A percentile compares a stretch with the other conserved stretches of the same genome.
Conservation (phyloP, 805 yeast species). For the Myxozyma vanderwaltii region DNA sequence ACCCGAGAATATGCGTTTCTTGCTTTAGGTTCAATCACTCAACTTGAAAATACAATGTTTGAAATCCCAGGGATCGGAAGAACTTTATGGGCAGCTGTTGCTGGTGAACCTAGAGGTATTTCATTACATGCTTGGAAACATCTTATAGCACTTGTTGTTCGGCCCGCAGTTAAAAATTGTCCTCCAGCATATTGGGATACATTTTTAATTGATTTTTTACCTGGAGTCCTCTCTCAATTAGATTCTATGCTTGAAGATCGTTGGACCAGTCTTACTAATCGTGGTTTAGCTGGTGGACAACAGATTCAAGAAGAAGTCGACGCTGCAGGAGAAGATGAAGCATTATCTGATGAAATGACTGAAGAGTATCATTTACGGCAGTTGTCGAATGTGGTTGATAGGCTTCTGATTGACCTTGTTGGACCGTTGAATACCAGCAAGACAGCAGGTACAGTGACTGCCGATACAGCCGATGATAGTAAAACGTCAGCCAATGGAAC, state of each 20-base stretch:
- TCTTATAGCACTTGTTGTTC: slow-evolving; percentile 83
- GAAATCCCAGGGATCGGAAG: slow-evolving; percentile 80
- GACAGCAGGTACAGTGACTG: neutral
- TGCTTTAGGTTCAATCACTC: slow-evolving; percentile 85
- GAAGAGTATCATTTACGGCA: slow-evolving; percentile 94
- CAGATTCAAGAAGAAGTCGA: slow-evolving; percentile 1
- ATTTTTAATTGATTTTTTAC: slow-evolving; percentile 77
- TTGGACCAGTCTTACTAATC: slow-evolving; percentile 63
- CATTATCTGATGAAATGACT: slow-evolving; percentile 95
- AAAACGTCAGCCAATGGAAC: neutral
- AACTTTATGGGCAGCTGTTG: slow-evolving; percentile 80
- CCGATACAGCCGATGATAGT: neutral
- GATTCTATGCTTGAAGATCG: slow-evolving; percentile 71
- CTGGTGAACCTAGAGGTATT: slow-evolving; percentile 81
- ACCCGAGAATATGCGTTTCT: slow-evolving; percentile 94
- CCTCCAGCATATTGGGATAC: slow-evolving; percentile 67
- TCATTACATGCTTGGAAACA: slow-evolving; percentile 97
- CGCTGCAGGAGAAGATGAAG: slow-evolving; percentile 43
- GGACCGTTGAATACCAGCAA: slow-evolving; percentile 16
- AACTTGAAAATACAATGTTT: slow-evolving; percentile 84
- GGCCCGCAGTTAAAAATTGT: slow-evolving; percentile 86
- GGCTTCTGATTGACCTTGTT: slow-evolving; percentile 53
- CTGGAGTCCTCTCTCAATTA: slow-evolving; percentile 69
- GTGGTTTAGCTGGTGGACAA: slow-evolving; percentile 36
- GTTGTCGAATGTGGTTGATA: slow-evolving; percentile 85